Evolutionary conservation across 805 yeast genomes (phyloP), one percentile per base, ranked within the genome.

Genomic region (Ogataea pignaliae): DNA sequence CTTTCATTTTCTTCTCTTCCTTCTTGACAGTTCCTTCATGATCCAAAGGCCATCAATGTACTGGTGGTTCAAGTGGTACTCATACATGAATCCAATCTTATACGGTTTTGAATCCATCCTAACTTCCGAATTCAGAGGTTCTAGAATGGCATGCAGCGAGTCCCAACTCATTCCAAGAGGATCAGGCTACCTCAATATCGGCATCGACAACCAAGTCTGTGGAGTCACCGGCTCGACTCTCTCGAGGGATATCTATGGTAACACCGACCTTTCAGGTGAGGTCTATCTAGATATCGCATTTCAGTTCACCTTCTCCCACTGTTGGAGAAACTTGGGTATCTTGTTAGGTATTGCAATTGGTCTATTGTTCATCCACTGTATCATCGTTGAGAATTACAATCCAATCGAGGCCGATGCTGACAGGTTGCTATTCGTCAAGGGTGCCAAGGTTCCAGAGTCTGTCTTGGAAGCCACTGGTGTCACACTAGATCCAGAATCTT

Each of bases 321-420:
- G 74, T 39, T 87, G 95, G 95, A 78, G 95, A 67, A 84, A 87
- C 59, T 71, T 82, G 45, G 95, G 80, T 43, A 71, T 75, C 43
- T 43, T 68, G 40, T 46, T 72, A 51, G 73, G 60, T 5, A 74
- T 68, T 53, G 60, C 68, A 32, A 32, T 72, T 13, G 70, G 75
- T 50, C 71, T 72, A 59, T 51, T 74, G 32, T 29, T 40, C 4
- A 46, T 63, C 29, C 55, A 59, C 67, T 40, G 38, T 70, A 13
- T 64, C 29, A 42, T 57, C 3, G 55, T 54, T 40, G 72, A 68
- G 38, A 10, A 45, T 17, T 53, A 47, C 33, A 55, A 61, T 40
- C 66, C 65, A 15, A 51, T 56, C 10, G 57, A 40, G 29, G 50
- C 56, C 12, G 53, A 60, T 14, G 55, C 66, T 29, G 73, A 68